Evolutionary conservation across 495 filamentous ascomycete genomes (phyloP).

Genomic region (Neurospora terricola): DNA sequence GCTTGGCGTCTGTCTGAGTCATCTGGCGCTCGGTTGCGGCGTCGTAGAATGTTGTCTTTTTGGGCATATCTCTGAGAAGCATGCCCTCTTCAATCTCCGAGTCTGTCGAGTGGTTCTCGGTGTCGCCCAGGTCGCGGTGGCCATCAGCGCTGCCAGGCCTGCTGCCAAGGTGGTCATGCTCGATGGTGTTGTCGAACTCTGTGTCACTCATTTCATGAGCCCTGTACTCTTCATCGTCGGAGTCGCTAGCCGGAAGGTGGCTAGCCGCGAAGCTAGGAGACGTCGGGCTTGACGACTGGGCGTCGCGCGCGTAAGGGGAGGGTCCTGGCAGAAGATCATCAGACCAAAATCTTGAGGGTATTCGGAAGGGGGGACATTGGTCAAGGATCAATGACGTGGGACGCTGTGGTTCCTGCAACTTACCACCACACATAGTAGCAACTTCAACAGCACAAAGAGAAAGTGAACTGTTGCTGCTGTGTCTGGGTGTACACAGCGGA

Average conservation of each 20-base stretch:
- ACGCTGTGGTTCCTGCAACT: neutral
- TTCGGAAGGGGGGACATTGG: neutral
- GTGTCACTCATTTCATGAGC: constrained; percentile 17
- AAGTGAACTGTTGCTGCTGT: neutral
- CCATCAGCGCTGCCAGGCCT: neutral
- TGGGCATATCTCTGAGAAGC: constrained; percentile 63
- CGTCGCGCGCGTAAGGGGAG: constrained; percentile 11
- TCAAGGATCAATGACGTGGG: neutral
- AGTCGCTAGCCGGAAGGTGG: constrained; percentile 16
- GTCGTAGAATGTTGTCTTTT: constrained; percentile 76
- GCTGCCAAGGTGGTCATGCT: constrained; percentile 4
- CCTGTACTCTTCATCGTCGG: constrained; percentile 23
- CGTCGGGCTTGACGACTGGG: constrained; percentile 18
- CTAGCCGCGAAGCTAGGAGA: constrained; percentile 17
- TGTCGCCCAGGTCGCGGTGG: neutral
- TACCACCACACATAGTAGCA: neutral
- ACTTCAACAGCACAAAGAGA: neutral
- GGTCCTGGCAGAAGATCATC: constrained; percentile 5
- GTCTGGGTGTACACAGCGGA: neutral
- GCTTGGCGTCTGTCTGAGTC: constrained; percentile 82
- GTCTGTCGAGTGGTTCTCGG: constrained; percentile 1
- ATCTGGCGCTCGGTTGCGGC: constrained; percentile 82
- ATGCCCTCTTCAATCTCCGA: constrained; percentile 42
- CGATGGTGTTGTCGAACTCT: constrained; percentile 15
- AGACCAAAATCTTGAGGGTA: neutral